These are phyloP conservation scores for Aquilaria yunnanensis DNA, from an alignment of 345 rosid species.

Conservation along the genomic window DNA sequence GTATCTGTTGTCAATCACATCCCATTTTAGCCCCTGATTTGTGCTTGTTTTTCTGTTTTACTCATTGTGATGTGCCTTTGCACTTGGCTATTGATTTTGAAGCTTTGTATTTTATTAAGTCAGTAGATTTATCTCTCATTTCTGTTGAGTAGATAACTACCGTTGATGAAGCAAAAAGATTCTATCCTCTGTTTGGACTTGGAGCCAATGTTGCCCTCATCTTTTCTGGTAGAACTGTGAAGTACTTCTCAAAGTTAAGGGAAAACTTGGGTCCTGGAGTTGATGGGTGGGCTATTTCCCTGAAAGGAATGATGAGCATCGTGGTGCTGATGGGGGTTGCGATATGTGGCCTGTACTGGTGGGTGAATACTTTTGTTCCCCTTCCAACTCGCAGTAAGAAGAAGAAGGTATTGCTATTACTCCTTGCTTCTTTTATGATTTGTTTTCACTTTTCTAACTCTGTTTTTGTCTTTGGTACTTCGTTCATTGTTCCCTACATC, in stretches of 20 bases:
- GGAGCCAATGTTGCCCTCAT: constrained; percentile 93
- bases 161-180: constrained; percentile 89
- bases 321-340: constrained; percentile 82
- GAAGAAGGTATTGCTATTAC: constrained; percentile 66
- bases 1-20: too few relatives aligned
- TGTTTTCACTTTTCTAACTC: background rate
- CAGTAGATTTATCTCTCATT: background rate
- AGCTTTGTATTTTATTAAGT: too few relatives aligned
- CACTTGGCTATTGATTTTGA: too few relatives aligned
- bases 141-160: constrained; percentile 72
- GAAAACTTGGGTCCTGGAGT: constrained; percentile 89
- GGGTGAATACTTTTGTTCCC: constrained; percentile 71
- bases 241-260: constrained; percentile 88
- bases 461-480: too few relatives aligned
- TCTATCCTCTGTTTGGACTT: constrained; percentile 91
- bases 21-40: too few relatives aligned
- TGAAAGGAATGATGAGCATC: constrained; percentile 98
- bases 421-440: constrained; percentile 1
- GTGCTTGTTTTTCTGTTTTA: too few relatives aligned
- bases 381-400: constrained; percentile 93
- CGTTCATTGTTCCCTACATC: too few relatives aligned
- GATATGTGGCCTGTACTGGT: constrained; percentile 89
- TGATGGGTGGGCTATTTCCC: constrained; percentile 97
- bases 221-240: constrained; percentile 94
- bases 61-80: too few relatives aligned